Conservation (phyloP, 2,329 filamentous ascomycete genomes). For the Fusarium mangiferae region DNA sequence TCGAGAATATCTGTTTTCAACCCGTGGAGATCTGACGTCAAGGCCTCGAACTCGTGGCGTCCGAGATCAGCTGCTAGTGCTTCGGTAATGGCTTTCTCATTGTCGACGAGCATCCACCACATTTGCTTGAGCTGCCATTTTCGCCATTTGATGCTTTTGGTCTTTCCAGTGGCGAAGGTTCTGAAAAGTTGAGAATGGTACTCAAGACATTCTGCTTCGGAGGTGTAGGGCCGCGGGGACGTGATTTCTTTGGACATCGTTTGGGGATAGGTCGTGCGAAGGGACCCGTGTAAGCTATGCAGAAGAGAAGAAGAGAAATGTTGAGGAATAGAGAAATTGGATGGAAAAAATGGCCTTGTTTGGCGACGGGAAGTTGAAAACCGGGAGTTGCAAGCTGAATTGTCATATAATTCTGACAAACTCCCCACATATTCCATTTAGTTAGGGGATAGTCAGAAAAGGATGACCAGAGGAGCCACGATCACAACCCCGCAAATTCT, state of each 20-base stretch:
- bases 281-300: no score
- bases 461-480: not conserved
- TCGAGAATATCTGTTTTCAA: conserved; percentile 51
- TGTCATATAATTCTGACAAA: not conserved
- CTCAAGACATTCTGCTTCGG: not conserved
- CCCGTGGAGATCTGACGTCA: conserved; percentile 45
- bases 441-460: not conserved
- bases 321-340: not conserved
- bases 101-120: conserved; percentile 55
- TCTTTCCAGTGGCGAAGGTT: conserved; percentile 36
- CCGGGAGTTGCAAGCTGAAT: not conserved
- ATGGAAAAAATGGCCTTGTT: not conserved
- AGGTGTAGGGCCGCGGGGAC: not conserved
- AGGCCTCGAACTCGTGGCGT: conserved; percentile 48
- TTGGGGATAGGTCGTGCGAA: not conserved
- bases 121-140: conserved; percentile 54
- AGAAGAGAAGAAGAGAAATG: not conserved
- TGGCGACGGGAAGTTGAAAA: not conserved
- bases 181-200: not conserved
- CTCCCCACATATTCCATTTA: not conserved
- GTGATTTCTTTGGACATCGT: not conserved
- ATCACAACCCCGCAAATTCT: not conserved
- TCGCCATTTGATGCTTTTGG: conserved; percentile 52
- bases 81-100: conserved; percentile 47
- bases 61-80: conserved; percentile 50